Evolutionary conservation across 345 rosid genomes (phyloP).

Genomic region (Populus deltoides): DNA sequence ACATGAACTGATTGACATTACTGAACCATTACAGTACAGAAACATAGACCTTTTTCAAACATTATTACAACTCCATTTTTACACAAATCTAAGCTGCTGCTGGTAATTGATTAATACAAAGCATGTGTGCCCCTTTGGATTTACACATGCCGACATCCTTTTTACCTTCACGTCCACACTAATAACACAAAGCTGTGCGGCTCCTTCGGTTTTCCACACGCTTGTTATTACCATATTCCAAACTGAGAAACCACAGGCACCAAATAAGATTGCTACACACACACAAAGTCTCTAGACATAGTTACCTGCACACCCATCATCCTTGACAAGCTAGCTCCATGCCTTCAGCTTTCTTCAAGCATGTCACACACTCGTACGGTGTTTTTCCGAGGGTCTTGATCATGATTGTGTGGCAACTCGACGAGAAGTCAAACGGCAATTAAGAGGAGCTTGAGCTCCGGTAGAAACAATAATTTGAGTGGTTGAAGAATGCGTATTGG

Average conservation of each 20-base stretch:
- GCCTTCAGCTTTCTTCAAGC: conserved; percentile 37
- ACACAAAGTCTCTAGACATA: not conserved
- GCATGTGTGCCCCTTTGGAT: conserved; percentile 39
- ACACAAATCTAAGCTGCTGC: no score
- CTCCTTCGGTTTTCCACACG: conserved; percentile 38
- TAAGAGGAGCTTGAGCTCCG: conserved; percentile 58
- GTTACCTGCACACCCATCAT: not conserved
- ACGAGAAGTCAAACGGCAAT: conserved; percentile 41
- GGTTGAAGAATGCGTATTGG: conserved; percentile 19
- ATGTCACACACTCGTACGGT: conserved; percentile 3
- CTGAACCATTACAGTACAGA: not conserved
- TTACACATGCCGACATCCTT: conserved; percentile 21
- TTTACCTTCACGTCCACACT: not conserved
- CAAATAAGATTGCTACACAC: conserved; percentile 5
- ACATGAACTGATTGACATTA: not conserved
- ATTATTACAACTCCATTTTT: not conserved
- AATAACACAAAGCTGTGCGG: conserved; percentile 22
- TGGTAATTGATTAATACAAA: not conserved
- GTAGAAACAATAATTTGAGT: conserved; percentile 45
- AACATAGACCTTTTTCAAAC: not conserved
- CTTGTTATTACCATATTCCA: conserved; percentile 14
- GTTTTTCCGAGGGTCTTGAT: not conserved
- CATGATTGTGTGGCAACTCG: conserved; percentile 40
- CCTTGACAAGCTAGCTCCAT: conserved; percentile 15
- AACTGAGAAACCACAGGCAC: not conserved